Base-by-base conservation (phyloP, 2,329 filamentous ascomycete species). In the Epichloe brachyelytri region DNA sequence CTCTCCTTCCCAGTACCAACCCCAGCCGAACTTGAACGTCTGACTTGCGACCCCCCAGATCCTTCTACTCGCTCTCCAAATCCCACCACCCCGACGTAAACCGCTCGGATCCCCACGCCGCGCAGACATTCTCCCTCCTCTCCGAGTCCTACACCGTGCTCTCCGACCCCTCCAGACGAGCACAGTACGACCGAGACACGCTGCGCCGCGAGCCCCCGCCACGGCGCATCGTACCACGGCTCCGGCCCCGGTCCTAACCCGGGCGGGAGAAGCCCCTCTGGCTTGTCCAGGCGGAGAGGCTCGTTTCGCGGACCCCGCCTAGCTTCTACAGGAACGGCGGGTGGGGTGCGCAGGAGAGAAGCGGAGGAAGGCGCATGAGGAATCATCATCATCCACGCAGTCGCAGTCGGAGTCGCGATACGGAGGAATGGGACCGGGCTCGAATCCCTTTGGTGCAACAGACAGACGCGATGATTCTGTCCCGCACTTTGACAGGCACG, bases 1-100 rank as follows among this genome's bases (percentile, higher is more conserved):
- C n/a, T 19, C 5, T 15, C 22, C 14, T 4, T 4, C 14, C 10
- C 11, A n/a, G 36, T 3, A n/a, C 36, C 4, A 12, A 5, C 12
- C 12, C 11, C 3, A 15, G 15, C 22, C 22, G 22, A 22, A 22
- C 22, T 0, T 7, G 5, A 22, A 12, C 36, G 12, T 37, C 12
- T 15, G 14, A 12, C 36, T 37, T 3, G 22, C 14, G 2, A 8
- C 7, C 8, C 26, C 3, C 30, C 52, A 83, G 79, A 61, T 80
- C 80, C 58, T 98, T 96, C 78, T 97, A 96, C 76, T 70, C 77
- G 54, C 86, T 97, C 65, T 95, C 89, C 63, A 95, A 96, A 70
- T 72, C 78, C 50, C 85, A 95, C 76, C 93, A 98, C 68, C 93
- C 93, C 1, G 93, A 98, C 75, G 82, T 83, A 64, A 94, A 97